Evolutionary conservation across 73 alveolate genomes (phyloP).

Genomic region (Tetrahymena borealis): DNA sequence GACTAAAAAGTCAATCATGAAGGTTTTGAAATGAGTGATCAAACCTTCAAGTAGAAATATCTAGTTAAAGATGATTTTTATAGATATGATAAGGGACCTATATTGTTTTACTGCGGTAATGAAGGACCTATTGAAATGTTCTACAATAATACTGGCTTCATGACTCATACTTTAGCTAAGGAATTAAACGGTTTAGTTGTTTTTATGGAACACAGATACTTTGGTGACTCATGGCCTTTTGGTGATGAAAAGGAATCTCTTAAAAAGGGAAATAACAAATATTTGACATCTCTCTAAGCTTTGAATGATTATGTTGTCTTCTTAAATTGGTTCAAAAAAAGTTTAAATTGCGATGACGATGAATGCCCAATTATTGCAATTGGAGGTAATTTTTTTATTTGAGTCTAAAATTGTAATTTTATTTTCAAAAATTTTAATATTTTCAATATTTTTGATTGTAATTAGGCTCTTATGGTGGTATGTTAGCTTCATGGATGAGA

Average conservation of each 20-base stretch:
- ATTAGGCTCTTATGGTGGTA: conserved; percentile 48
- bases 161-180: conserved; percentile 47
- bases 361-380: conserved; percentile 44
- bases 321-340: background rate
- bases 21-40: background rate
- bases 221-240: conserved; percentile 64
- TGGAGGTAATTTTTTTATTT: conserved; percentile 48
- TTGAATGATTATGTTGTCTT: conserved; percentile 51
- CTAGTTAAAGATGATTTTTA: conserved; percentile 3
- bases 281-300: conserved; percentile 53
- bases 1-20: background rate
- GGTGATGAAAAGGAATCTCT: conserved; percentile 35
- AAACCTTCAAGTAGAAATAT: background rate
- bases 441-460: background rate
- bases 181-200: conserved; percentile 42
- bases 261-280: conserved; percentile 37
- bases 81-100: conserved; percentile 25
- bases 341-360: background rate
- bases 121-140: conserved; percentile 51
- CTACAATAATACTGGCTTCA: conserved; percentile 54
- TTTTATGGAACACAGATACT: conserved; percentile 65
- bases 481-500: conserved; percentile 53
- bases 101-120: conserved; percentile 61
- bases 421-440: background rate
- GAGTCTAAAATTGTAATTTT: conserved; percentile 4